Evolutionary conservation across 768 basidiomycete species (phyloP).

Genomic region (Serendipita sp.): DNA sequence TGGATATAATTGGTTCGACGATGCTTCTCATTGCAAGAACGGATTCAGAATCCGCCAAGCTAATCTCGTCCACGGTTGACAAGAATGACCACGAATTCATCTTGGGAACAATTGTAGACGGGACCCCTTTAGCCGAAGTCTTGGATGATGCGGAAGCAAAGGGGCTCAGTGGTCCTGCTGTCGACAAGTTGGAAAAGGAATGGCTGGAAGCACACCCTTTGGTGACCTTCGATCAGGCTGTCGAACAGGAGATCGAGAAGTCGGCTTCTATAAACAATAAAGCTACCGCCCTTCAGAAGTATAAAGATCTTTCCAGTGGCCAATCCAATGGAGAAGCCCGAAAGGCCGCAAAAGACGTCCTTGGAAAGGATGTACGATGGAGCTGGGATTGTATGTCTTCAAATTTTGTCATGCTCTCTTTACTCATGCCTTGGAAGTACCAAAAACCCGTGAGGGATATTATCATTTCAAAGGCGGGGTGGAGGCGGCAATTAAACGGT

Average conservation of each 20-base stretch:
- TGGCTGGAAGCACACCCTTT: conserved; percentile 57
- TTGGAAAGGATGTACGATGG: conserved; percentile 63
- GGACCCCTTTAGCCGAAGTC: conserved; percentile 45
- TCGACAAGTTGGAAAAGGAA: conserved; percentile 54
- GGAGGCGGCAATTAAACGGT: conserved; percentile 68
- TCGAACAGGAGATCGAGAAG: conserved; percentile 35
- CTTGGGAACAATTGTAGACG: conserved; percentile 20
- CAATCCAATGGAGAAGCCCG: conserved; percentile 62
- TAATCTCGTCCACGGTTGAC: conserved; percentile 74
- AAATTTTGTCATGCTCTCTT: neutral
- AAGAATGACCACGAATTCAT: conserved; percentile 50
- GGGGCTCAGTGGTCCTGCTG: conserved; percentile 47
- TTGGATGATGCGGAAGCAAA: conserved; percentile 48
- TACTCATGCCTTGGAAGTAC: conserved; percentile 30
- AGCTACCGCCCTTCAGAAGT: conserved; percentile 37
- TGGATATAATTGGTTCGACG: conserved; percentile 75
- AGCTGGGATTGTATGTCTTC: conserved; percentile 55
- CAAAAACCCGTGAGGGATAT: conserved; percentile 80
- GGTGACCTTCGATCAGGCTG: conserved; percentile 69
- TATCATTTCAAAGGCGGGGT: conserved; percentile 75
- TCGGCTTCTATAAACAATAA: conserved; percentile 36
- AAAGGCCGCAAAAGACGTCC: conserved; percentile 51
- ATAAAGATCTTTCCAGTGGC: conserved; percentile 37
- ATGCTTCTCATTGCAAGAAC: conserved; percentile 85
- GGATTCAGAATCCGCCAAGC: conserved; percentile 74